Base-by-base conservation (phyloP, 768 basidiomycete species). In the Tricholoma saponaceum region DNA sequence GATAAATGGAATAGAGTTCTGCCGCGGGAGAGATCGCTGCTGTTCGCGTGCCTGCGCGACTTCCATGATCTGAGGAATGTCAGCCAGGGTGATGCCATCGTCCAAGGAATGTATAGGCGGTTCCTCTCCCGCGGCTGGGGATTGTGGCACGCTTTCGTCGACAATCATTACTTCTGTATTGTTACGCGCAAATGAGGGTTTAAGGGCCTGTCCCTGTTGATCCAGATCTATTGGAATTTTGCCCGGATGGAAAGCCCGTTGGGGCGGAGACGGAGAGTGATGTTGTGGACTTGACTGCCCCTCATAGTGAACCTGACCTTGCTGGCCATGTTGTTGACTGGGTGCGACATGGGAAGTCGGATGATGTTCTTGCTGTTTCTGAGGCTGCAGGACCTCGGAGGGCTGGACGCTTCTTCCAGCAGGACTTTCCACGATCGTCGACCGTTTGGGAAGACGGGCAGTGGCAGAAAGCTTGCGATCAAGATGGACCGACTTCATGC, bases 391-490 rank as follows among this genome's bases (percentile, higher is more conserved):
- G 9, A 78, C 71, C 55, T 91, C 87, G 0, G 84, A 83, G 16
- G 89, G 81, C 64, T 92, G 88, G 5, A 90, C 94, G 58, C 85
- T 87, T 69, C 87, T 84, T 41, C 95, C 95, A 10, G 92, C 82
- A 41, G 97, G 97, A 64, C 91, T 93, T 71, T 99, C 96, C 51
- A 99, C 88, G 41, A 99, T 87, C 7, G 92, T 98, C 23, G 96
- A 97, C 35, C 95, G 87, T 71, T 92, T 95, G 5, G 96, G 93
- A 56, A 96, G 68, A 47, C 90, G 85, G 25, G 97, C 93, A 2
- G 93, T 96, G 51, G 95, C 91, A 28, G 95, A 97, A 41, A 96
- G 77, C 69, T 98, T 98, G 54, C 97, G 89, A 72, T 98, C 94
- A 33, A 99, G 81, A 70, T 95, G 91, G 41, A 93, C 91, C 9